Conservation (phyloP, 1,139 yeast species). For the Blastobotrys elegans region DNA sequence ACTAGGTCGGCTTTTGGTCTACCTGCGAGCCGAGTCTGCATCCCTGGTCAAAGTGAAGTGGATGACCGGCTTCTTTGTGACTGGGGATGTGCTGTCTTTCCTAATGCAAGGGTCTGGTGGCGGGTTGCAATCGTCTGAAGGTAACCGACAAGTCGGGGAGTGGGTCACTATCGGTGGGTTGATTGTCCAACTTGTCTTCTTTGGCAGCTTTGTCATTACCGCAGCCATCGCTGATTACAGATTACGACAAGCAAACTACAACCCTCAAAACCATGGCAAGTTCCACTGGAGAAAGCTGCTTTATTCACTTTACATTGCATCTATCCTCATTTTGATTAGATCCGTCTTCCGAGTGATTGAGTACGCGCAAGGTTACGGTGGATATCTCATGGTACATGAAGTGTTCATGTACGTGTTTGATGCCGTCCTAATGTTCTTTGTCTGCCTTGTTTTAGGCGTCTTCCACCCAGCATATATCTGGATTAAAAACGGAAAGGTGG, state of each 20-base stretch:
- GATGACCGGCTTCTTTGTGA: constrained; percentile 41
- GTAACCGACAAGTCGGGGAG: constrained; percentile 23
- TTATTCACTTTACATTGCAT: constrained; percentile 27
- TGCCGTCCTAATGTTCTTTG: constrained; percentile 22
- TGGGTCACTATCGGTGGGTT: constrained; percentile 26
- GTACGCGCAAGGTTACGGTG: constrained; percentile 38
- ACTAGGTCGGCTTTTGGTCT: constrained; percentile 37
- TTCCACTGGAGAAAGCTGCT: constrained; percentile 21
- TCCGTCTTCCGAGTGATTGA: constrained; percentile 41
- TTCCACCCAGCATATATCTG: constrained; percentile 17
- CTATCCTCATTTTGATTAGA: constrained; percentile 39
- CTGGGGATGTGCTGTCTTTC: constrained; percentile 42
- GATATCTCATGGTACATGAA: constrained; percentile 38
- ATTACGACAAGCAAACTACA: constrained; percentile 10
- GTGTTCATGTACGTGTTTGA: constrained; percentile 39
- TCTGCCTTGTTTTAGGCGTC: constrained; percentile 6
- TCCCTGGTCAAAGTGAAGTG: constrained; percentile 34
- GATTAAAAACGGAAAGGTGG: neutral
- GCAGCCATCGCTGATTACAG: constrained; percentile 18
- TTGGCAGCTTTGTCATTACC: constrained; percentile 32
- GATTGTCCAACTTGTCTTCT: constrained; percentile 38
- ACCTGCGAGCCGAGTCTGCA: constrained; percentile 30
- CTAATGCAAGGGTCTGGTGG: constrained; percentile 44
- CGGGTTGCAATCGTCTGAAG: constrained; percentile 36
- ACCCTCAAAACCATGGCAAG: constrained; percentile 9